A percentile compares a stretch with the other conserved stretches of the same genome.
Conservation (phyloP, 352 stramenopile species). For the Phytophthora uliginosa region DNA sequence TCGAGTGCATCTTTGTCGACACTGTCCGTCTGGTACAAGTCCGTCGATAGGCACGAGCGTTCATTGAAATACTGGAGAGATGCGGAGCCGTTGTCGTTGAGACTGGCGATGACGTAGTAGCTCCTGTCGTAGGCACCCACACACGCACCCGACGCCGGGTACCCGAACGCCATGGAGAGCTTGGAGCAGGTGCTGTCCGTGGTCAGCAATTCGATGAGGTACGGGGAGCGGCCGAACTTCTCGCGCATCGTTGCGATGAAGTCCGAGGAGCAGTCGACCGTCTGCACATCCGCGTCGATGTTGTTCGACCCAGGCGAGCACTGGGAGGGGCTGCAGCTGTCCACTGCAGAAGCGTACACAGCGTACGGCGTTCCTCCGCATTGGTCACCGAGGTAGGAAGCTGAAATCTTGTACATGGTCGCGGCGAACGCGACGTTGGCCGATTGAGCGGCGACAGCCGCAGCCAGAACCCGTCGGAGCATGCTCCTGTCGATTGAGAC, state of each 20-base stretch:
- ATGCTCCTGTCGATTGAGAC: constrained; percentile 6
- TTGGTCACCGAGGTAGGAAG: constrained; percentile 33
- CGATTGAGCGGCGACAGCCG: background rate
- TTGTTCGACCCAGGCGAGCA: constrained; percentile 15
- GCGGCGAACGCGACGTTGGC: background rate
- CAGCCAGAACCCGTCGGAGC: constrained; percentile 3
- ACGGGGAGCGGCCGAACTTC: constrained; percentile 32
- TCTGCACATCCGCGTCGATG: constrained; percentile 33
- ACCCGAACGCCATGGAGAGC: constrained; percentile 32
- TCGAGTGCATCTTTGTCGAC: constrained; percentile 19
- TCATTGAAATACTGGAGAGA: constrained; percentile 24
- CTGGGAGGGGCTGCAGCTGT: constrained; percentile 6
- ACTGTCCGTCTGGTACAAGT: constrained; percentile 20
- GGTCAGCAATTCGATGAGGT: constrained; percentile 30
- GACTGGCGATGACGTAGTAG: constrained; percentile 35
- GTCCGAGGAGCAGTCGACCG: constrained; percentile 30
- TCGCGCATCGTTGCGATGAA: constrained; percentile 29
- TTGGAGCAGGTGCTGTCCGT: constrained; percentile 19
- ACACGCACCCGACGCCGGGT: constrained; percentile 30
- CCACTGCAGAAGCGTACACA: constrained; percentile 12
- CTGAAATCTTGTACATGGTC: constrained; percentile 27
- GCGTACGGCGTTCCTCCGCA: constrained; percentile 26
- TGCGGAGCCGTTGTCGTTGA: constrained; percentile 33
- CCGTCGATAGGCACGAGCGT: constrained; percentile 10
- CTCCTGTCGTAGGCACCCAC: constrained; percentile 34